phyloP scores from a whole-genome alignment of 805 yeast species.

The Spathaspora passalidarum region DNA sequence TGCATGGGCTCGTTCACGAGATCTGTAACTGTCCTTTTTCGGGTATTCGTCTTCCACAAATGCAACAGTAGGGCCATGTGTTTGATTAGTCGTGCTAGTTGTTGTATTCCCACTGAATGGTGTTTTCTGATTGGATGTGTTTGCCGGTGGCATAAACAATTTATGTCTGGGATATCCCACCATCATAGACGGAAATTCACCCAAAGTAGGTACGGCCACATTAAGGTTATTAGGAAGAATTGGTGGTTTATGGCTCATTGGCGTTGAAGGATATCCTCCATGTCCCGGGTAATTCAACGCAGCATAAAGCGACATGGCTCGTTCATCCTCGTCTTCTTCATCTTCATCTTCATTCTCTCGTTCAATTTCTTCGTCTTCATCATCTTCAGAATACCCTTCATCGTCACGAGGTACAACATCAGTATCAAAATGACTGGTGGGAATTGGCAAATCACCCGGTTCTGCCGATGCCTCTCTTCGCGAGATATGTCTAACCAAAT shows the following conservation, averaged over 20 bases:
- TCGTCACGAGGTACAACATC: not conserved
- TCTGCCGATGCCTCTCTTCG: conserved; percentile 6
- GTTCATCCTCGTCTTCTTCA: conserved; percentile 53
- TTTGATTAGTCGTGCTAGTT: not conserved
- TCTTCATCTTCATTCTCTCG: conserved; percentile 45
- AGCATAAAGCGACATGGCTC: conserved; percentile 64
- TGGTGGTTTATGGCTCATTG: conserved; percentile 8
- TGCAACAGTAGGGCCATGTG: not conserved
- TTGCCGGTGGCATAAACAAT: conserved; percentile 10
- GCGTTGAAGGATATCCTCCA: conserved; percentile 23
- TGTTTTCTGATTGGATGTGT: not conserved
- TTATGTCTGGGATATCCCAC: not conserved
- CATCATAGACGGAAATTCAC: conserved; percentile 40
- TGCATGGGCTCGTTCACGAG: conserved; percentile 64
- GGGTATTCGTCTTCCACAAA: conserved; percentile 1
- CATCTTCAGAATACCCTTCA: conserved; percentile 5
- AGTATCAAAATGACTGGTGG: conserved; percentile 3
- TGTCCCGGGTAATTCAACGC: conserved; percentile 34
- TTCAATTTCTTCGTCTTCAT: conserved; percentile 12
- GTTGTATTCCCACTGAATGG: not conserved
- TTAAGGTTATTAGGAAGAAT: conserved; percentile 13
- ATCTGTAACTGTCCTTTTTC: conserved; percentile 28
- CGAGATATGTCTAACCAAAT: conserved; percentile 7
- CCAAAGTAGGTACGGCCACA: conserved; percentile 37
- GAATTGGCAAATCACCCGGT: conserved; percentile 7